Conservation (phyloP, 2,329 filamentous ascomycete species). For the Trichoderma brevicompactum region DNA sequence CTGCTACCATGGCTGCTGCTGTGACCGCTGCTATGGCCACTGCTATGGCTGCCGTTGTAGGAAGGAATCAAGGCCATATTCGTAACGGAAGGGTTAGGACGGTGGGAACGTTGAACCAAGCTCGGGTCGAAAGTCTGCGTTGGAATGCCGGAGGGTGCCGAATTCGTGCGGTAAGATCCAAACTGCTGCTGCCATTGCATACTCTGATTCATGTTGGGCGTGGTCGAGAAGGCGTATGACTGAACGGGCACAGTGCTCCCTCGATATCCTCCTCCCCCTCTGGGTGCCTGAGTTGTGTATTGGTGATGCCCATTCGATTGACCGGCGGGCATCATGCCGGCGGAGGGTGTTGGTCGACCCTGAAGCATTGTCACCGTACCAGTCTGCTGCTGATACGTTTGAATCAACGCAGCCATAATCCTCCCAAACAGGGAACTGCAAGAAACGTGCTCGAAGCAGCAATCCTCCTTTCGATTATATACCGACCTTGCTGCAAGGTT, state of each 20-base stretch:
- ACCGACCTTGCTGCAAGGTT: background rate
- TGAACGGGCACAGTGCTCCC: conserved; percentile 65
- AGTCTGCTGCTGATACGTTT: conserved; percentile 77
- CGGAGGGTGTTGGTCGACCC: conserved; percentile 65
- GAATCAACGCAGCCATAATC: conserved; percentile 84
- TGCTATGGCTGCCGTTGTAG: conserved; percentile 41
- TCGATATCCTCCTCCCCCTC: conserved; percentile 56
- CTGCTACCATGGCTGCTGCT: conserved; percentile 10
- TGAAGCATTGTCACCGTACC: conserved; percentile 76
- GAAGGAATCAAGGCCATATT: conserved; percentile 47
- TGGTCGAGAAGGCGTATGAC: conserved; percentile 75
- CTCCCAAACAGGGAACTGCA: conserved; percentile 7
- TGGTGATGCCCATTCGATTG: conserved; percentile 57
- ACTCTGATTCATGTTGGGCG: conserved; percentile 65
- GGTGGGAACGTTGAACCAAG: conserved; percentile 33
- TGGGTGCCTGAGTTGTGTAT: conserved; percentile 48
- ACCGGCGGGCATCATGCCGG: conserved; percentile 53
- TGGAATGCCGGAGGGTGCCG: conserved; percentile 50
- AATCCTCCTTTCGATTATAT: background rate
- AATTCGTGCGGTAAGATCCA: conserved; percentile 52
- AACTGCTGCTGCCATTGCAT: conserved; percentile 58
- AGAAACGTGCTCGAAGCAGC: background rate
- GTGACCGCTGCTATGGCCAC: conserved; percentile 1
- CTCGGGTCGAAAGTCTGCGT: conserved; percentile 36
- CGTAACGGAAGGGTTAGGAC: conserved; percentile 47